Evolutionary conservation across 2,329 filamentous ascomycete species (phyloP), one percentile per base, ranked within the genome.

Genomic region (Pseudocercospora musae): DNA sequence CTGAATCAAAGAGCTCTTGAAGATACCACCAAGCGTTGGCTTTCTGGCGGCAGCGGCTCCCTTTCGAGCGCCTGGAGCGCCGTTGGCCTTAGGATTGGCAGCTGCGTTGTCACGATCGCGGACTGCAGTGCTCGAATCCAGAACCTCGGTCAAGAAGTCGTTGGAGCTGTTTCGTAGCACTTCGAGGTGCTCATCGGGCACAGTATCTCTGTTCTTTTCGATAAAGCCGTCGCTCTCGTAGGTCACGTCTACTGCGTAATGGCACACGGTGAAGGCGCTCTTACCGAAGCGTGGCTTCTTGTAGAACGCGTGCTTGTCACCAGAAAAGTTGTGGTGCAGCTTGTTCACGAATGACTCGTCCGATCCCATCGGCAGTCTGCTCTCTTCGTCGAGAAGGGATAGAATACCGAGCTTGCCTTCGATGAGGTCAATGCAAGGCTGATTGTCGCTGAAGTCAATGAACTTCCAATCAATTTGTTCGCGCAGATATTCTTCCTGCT

Each of bases 381-480:
- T 98, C 77, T 99, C 95, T 80, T 99, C 96, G 71, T 99, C 95
- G 42, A 99, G 82, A 27, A 99, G 83, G 20, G 94, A 92, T 66
- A 99, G 79, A 57, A 99, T 90, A 78, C 95, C 95, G 70, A 99
- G 85, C 77, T 96, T 98, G 69, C 92, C 94, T 80, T 99, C 95
- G 69, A 99, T 99, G 58, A 99, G 81, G 76, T 99, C 95, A 72
- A 99, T 99, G 80, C 95, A 99, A 18, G 95, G 95, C 79, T 99
- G 95, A 72, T 99, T 99, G 78, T 99, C 95, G 5, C 94, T 96
- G 78, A 99, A 99, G 75, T 99, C 95, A 75, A 99, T 99, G 75
- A 99, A 99, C 9, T 91, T 97, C 95, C 95, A 99, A 79, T 98
- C 93, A 68, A 99, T 99, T 79, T 98, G 84, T 79, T 99, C 95